These are phyloP conservation scores for Chaetomium fimeti DNA, from an alignment of 495 filamentous ascomycete genomes.

Conservation along the genomic window DNA sequence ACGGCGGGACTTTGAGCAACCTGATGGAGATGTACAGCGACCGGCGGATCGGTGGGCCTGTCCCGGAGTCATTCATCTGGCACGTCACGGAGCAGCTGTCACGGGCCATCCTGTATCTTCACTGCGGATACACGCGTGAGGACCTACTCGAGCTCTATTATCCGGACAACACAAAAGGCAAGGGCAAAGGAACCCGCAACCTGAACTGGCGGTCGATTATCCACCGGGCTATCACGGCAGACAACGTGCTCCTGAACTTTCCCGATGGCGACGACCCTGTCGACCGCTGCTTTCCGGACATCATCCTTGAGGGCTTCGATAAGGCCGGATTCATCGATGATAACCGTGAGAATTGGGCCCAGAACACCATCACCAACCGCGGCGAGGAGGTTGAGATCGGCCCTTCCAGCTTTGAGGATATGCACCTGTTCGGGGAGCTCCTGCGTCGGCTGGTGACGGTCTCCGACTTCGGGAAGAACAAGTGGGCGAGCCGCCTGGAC, in stretches of 20 bases:
- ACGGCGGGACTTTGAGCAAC: constrained; percentile 21
- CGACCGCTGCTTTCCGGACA: constrained; percentile 5
- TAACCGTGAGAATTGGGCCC: background rate
- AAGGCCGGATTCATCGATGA: background rate
- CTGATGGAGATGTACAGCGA: constrained; percentile 17
- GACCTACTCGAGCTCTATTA: background rate
- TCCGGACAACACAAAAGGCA: background rate
- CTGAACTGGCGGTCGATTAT: background rate
- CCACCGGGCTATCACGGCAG: background rate
- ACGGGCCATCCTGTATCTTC: constrained; percentile 19
- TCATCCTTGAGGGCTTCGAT: constrained; percentile 16
- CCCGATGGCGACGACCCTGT: background rate
- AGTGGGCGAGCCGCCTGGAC: background rate
- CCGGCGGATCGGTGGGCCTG: background rate
- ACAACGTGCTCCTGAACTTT: constrained; percentile 13
- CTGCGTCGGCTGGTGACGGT: constrained; percentile 8
- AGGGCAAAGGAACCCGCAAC: too few relatives aligned
- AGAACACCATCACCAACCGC: background rate
- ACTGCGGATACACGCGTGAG: background rate
- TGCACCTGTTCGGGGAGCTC: constrained; percentile 14
- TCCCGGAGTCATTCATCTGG: constrained; percentile 26
- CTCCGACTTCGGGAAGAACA: background rate
- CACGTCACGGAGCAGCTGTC: constrained; percentile 22
- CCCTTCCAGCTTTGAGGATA: background rate
- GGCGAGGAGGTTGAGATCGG: too few relatives aligned